These are phyloP conservation scores for Pseudomonodictys pantanalensis DNA, from an alignment of 495 filamentous ascomycete genomes.

Conservation along the genomic window DNA sequence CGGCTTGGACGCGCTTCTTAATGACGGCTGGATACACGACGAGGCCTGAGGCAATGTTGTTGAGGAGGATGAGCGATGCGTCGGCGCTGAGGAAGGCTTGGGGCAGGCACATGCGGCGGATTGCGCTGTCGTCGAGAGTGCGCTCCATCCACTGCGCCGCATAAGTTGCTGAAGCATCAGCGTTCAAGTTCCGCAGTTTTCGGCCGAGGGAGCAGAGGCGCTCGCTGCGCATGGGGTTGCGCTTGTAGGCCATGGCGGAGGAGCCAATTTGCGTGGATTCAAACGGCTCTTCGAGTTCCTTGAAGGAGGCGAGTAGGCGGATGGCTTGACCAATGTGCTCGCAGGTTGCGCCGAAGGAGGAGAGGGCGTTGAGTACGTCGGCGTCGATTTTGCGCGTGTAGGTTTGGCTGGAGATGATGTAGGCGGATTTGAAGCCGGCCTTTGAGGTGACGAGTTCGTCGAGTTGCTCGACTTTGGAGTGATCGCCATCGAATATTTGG, in stretches of 20 bases:
- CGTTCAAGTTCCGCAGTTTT: constrained; percentile 62
- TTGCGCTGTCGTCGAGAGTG: constrained; percentile 60
- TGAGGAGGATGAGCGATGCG: constrained; percentile 71
- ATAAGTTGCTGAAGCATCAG: constrained; percentile 72
- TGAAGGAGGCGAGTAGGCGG: constrained; percentile 70
- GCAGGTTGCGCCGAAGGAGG: constrained; percentile 77
- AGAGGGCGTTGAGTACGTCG: constrained; percentile 73
- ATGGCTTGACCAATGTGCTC: constrained; percentile 73
- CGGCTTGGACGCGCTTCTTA: constrained; percentile 62
- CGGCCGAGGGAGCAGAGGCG: constrained; percentile 76
- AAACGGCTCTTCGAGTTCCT: constrained; percentile 91
- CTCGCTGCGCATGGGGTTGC: constrained; percentile 88
- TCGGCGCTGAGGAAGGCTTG: constrained; percentile 82
- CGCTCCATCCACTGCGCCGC: constrained; percentile 80
- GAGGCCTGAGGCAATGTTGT: constrained; percentile 79
- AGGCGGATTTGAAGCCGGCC: constrained; percentile 73
- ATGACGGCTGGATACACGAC: constrained; percentile 86
- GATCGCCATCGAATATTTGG: constrained; percentile 76
- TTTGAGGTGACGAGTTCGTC: constrained; percentile 75
- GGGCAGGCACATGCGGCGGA: constrained; percentile 69
- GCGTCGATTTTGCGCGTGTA: constrained; percentile 83
- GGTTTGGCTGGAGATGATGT: constrained; percentile 75
- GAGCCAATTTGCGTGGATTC: constrained; percentile 67
- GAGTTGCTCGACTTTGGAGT: constrained; percentile 71
- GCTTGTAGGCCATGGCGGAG: constrained; percentile 71